Evolutionary conservation across 352 stramenopile species (phyloP), one percentile per base, ranked within the genome.

Genomic region (Nothophytophthora sp.): DNA sequence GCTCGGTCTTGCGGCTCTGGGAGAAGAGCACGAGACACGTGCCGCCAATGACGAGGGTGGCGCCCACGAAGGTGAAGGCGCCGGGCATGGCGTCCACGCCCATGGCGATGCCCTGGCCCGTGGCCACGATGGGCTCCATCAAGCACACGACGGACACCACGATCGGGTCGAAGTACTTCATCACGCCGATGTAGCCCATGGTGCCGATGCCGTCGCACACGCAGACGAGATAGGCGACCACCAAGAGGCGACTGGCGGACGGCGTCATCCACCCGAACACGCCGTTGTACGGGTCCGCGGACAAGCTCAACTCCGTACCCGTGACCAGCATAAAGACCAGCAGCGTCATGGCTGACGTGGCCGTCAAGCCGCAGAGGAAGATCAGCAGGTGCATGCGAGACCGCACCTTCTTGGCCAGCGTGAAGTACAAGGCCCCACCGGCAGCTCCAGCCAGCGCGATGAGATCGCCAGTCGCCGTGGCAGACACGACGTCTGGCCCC

Each of bases 161-260:
- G 42, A 97, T 91, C 19, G 88, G 79, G 54, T 96, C 88, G 55
- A 97, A 97, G 67, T 97, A 96, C 54, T 97, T 96, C 80, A 97
- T 91, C 34, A 95, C 86, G 32, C 76, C 88, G 57, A 97, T 82
- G 70, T 95, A 97, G 12, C 88, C 88, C 66, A 90, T 94, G 10
- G 85, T 96, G 36, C 89, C 87, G 18, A 96, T 72, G 39, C 88
- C 66, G 60, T 96, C 91, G 50, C 89, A 95, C 32, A 96, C 55
- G 24, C 96, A 77, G 38, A 92, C 83, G 24, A 96, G 76, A 60
- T 92, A 96, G 23, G 85, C 49, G 33, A 89, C 70, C n/a, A 92
- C 66, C 16, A 81, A 41, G 12, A 97, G 49, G 11, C 86, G 77
- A 38, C 87, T 38, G 15, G 65, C 36, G 12, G 60, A 60, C 1